Evolutionary conservation across 768 basidiomycete species (phyloP), one percentile per base, ranked within the genome.

Genomic region (Collybia mongolica): DNA sequence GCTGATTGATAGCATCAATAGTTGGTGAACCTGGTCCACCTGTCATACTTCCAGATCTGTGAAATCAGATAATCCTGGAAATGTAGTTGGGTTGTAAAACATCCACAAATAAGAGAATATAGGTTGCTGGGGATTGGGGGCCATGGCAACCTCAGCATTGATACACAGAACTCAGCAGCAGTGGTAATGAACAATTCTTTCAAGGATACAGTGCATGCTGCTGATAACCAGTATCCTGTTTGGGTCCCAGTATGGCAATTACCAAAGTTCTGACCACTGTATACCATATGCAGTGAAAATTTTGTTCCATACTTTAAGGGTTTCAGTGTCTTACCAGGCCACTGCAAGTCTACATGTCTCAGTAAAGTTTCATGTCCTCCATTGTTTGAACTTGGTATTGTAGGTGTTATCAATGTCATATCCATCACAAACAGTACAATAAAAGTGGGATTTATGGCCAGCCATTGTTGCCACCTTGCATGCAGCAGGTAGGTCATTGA

Each of bases 191-290:
- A 59, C 53, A 18, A 60, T 24, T 6, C 62, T 60, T 35, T 62
- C 60, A 19, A 64, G 60, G 0, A 73, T 42, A 18, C 60, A 63
- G 48, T 74, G 73, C 72, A 74, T 73, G 2, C 57, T 47, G 50
- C 74, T 72, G 35, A 74, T 51, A 8, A 70, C 60, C 6, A 61
- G 45, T 52, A 61, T 67, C 0, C 47, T 46, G 9, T 60, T 58
- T 1, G 67, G 68, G 38, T 74, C 59, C 69, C 69, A 74, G 46
- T 48, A 48, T 15, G 36, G 38, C 0, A 74, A 59, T 1, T 63
- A 52, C 49, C 67, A 60, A 1, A 71, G 24, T 46, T 62, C 58
- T 5, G 61, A 61, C 60, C 58, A 66, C 2, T 64, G 60, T 22
- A 63, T 37, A 18, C 66, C 67, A 43, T 54, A 45, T 15, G 55